These are phyloP conservation scores for Chlorella vulgaris DNA, from an alignment of 139 green algal genomes.

Conservation along the genomic window DNA sequence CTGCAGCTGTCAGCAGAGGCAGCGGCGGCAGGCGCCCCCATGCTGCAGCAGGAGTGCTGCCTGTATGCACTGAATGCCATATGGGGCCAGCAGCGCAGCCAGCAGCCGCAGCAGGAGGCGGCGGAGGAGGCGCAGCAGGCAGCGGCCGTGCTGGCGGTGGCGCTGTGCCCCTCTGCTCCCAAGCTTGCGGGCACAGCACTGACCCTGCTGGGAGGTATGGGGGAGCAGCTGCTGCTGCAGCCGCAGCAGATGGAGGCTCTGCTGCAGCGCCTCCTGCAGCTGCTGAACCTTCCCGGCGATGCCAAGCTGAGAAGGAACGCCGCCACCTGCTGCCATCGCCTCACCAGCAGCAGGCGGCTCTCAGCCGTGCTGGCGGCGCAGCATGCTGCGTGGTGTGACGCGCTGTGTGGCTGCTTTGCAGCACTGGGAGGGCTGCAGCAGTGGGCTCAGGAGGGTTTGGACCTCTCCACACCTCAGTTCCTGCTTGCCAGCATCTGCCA, in stretches of 20 bases:
- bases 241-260: background rate
- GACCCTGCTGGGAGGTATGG: slow-evolving; percentile 64
- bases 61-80: slow-evolving; percentile 72
- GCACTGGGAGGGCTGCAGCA: background rate
- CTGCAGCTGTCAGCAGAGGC: slow-evolving; percentile 28
- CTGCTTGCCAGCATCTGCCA: slow-evolving; percentile 13
- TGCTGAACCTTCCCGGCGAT: slow-evolving; percentile 41
- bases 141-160: background rate
- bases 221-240: slow-evolving; percentile 39
- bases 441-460: background rate
- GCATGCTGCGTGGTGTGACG: slow-evolving; percentile 8
- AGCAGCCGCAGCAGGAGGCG: slow-evolving; percentile 26
- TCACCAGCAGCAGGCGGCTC: slow-evolving; percentile 39
- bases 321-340: slow-evolving; percentile 56
- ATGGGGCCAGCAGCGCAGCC: slow-evolving; percentile 39
- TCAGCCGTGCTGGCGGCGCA: slow-evolving; percentile 37
- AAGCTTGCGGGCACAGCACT: slow-evolving; percentile 74
- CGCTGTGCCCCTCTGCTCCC: slow-evolving; percentile 4
- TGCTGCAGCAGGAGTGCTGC: slow-evolving; percentile 50
- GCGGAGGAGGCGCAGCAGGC: background rate
- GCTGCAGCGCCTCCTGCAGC: slow-evolving; percentile 9
- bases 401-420: slow-evolving; percentile 20
- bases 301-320: slow-evolving; percentile 65
- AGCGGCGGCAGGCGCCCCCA: background rate
- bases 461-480: background rate